Conservation (phyloP, 2,329 filamentous ascomycete genomes). For the Hysterium pulicare region DNA sequence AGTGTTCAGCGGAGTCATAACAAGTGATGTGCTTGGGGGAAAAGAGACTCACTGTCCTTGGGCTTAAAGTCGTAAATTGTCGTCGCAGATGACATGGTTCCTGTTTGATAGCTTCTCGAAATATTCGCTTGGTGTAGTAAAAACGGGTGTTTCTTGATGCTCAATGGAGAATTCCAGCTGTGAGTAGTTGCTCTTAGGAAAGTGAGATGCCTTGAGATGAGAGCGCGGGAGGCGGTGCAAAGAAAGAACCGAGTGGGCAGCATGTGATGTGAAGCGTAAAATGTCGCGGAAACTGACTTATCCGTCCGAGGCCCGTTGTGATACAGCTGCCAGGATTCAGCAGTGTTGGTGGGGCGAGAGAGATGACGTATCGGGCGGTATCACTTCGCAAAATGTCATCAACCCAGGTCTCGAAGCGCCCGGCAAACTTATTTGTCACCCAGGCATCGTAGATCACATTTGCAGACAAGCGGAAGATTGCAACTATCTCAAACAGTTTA, state of each 20-base stretch:
- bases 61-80: conserved; percentile 82
- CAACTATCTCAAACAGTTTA: too few relatives aligned
- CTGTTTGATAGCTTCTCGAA: neutral
- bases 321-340: neutral
- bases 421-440: too few relatives aligned
- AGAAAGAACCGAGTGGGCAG: neutral
- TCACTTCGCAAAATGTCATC: too few relatives aligned
- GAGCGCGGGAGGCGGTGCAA: neutral
- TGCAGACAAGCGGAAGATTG: too few relatives aligned
- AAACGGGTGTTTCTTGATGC: neutral
- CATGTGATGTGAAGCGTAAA: neutral
- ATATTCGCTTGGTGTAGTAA: neutral
- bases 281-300: neutral
- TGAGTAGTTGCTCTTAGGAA: too few relatives aligned
- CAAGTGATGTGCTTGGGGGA: conserved; percentile 11
- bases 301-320: neutral
- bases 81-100: conserved; percentile 64
- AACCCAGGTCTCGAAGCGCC: too few relatives aligned
- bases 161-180: too few relatives aligned
- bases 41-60: conserved; percentile 65
- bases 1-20: neutral
- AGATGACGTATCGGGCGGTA: too few relatives aligned
- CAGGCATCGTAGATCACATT: too few relatives aligned
- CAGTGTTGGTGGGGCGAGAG: too few relatives aligned
- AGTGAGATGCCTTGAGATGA: too few relatives aligned